A percentile compares a stretch with the other conserved stretches of the same genome.
Evolutionary conservation across 495 filamentous ascomycete species (phyloP).

Genomic region (Apiosordaria backusii): DNA sequence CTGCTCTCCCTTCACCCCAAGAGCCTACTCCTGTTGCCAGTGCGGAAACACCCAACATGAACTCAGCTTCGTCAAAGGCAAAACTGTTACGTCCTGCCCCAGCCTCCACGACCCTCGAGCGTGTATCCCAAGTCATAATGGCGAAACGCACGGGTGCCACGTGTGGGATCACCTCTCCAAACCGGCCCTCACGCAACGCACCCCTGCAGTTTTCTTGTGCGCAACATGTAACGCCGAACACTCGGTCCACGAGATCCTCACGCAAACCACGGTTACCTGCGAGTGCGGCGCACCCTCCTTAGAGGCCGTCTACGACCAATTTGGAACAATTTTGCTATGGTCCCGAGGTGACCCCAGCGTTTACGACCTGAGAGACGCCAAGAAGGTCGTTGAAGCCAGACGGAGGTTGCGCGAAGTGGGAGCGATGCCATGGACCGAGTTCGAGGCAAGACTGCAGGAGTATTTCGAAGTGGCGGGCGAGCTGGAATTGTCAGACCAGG

Average conservation of each 20-base stretch:
- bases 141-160: background rate
- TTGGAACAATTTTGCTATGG: slow-evolving; percentile 31
- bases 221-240: background rate
- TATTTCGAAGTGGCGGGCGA: background rate
- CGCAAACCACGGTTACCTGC: slow-evolving; percentile 2
- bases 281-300: slow-evolving; percentile 24
- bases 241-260: background rate
- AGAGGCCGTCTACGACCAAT: slow-evolving; percentile 36
- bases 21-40: background rate
- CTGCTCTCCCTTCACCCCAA: background rate
- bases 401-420: slow-evolving; percentile 30
- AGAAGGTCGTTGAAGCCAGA: slow-evolving; percentile 28
- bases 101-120: background rate
- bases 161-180: background rate
- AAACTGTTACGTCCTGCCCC: background rate
- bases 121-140: background rate
- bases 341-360: slow-evolving; percentile 32
- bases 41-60: background rate
- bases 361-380: slow-evolving; percentile 25
- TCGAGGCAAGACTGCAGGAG: background rate
- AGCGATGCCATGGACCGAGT: slow-evolving; percentile 16
- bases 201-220: background rate
- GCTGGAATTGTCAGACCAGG: background rate
- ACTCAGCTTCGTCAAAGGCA: background rate
- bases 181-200: too few relatives aligned